Evolutionary conservation across 495 filamentous ascomycete species (phyloP).

Genomic region (Alectoria sarmentosa): DNA sequence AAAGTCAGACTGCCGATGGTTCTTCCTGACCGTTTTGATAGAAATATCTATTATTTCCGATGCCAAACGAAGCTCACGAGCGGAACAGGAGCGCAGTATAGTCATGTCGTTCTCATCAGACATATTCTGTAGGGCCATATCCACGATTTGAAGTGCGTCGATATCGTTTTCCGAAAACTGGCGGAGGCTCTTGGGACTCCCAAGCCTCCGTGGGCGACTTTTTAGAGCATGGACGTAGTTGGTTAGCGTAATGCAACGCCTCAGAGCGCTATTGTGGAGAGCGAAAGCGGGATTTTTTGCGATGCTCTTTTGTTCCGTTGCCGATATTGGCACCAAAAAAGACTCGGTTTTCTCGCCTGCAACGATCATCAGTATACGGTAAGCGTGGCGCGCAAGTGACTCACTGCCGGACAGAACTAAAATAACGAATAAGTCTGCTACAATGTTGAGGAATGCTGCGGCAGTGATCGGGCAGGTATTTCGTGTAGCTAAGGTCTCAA

Average conservation of each 20-base stretch:
- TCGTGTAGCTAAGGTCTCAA: constrained; percentile 29
- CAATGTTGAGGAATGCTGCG: constrained; percentile 35
- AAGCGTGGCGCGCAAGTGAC: background rate
- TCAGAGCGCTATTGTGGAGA: background rate
- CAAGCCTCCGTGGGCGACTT: background rate
- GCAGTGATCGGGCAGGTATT: constrained; percentile 38
- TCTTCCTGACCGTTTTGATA: background rate
- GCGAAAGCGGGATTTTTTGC: background rate
- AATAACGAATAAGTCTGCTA: constrained; percentile 33
- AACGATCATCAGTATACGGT: background rate
- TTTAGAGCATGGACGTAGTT: background rate
- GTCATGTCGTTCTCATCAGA: constrained; percentile 13
- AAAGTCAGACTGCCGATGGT: background rate
- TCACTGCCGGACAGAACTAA: constrained; percentile 2
- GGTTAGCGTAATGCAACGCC: constrained; percentile 8
- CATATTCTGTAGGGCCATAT: constrained; percentile 8
- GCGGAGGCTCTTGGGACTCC: background rate
- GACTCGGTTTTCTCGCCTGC: background rate
- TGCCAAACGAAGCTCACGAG: constrained; percentile 4
- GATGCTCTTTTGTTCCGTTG: background rate
- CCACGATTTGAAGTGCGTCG: background rate
- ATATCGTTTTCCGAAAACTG: background rate
- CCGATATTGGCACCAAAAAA: background rate
- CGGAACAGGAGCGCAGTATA: constrained; percentile 4
- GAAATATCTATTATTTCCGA: background rate